phyloP scores from a whole-genome alignment of 768 basidiomycete genomes.

The Collybia mongolica region DNA sequence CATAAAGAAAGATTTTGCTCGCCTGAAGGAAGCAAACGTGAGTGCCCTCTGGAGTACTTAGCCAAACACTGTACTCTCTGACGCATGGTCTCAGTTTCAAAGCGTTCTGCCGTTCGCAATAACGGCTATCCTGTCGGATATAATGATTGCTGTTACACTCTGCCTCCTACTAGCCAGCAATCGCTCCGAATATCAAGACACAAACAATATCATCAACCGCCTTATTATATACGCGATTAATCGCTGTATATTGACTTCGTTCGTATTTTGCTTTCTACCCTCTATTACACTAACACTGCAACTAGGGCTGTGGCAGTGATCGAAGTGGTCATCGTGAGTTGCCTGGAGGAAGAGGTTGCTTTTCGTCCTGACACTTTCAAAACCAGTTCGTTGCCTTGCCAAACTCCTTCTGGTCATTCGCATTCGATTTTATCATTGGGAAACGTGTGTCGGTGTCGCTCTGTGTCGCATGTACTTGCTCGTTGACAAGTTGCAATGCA shows the following conservation, averaged over 20 bases:
- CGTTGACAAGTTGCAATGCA: conserved; percentile 12
- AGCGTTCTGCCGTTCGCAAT: conserved; percentile 44
- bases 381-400: conserved; percentile 39
- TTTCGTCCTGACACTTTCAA: not conserved
- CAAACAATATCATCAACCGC: conserved; percentile 42
- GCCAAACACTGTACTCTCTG: not conserved
- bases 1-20: conserved; percentile 32
- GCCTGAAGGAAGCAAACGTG: conserved; percentile 34
- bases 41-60: conserved; percentile 8
- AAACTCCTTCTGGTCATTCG: conserved; percentile 43
- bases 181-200: conserved; percentile 37
- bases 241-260: conserved; percentile 53
- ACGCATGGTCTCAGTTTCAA: conserved; percentile 21
- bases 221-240: conserved; percentile 50
- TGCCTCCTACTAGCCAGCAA: conserved; percentile 40
- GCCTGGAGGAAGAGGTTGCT: too few species aligned
- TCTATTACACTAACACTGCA: not conserved
- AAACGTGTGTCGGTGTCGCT: conserved; percentile 33
- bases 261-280: conserved; percentile 14
- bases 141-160: conserved; percentile 40
- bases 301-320: conserved; percentile 35
- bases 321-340: conserved; percentile 33
- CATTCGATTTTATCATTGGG: conserved; percentile 51
- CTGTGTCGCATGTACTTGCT: not conserved
- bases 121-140: conserved; percentile 43